These are phyloP conservation scores for Fistulinella prunicolor DNA, from an alignment of 768 basidiomycete genomes.

Conservation along the genomic window DNA sequence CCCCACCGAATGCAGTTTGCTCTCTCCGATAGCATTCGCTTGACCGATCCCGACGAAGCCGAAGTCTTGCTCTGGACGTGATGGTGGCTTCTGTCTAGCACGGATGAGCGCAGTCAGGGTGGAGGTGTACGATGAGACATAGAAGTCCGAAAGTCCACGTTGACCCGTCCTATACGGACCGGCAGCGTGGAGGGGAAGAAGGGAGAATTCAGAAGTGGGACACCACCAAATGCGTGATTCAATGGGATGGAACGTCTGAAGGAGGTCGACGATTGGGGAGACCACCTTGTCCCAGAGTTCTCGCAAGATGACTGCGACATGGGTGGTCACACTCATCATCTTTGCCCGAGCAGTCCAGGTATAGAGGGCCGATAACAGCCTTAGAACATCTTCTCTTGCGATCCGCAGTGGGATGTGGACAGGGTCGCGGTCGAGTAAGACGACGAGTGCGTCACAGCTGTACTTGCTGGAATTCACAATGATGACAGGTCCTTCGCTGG, in stretches of 20 bases:
- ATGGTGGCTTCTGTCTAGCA: background rate
- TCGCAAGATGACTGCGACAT: no score
- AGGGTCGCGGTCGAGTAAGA: background rate
- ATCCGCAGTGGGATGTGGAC: background rate
- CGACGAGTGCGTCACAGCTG: background rate
- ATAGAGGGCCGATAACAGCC: background rate
- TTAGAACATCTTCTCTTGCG: background rate
- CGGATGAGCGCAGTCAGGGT: background rate
- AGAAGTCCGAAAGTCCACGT: background rate
- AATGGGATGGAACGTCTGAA: background rate
- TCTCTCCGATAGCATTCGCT: background rate
- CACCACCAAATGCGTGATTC: background rate
- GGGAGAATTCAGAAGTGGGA: background rate
- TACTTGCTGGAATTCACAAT: background rate
- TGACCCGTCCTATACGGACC: background rate
- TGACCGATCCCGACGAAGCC: background rate
- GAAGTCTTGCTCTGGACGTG: background rate
- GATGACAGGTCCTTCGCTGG: background rate
- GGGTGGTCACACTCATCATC: no score
- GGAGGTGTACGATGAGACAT: background rate
- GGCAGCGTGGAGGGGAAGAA: background rate
- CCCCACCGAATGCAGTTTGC: background rate
- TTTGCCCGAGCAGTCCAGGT: background rate
- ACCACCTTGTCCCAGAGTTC: no score
- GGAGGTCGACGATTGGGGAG: background rate